phyloP scores from a whole-genome alignment of 345 rosid genomes.

The Rhizophora apiculata region DNA sequence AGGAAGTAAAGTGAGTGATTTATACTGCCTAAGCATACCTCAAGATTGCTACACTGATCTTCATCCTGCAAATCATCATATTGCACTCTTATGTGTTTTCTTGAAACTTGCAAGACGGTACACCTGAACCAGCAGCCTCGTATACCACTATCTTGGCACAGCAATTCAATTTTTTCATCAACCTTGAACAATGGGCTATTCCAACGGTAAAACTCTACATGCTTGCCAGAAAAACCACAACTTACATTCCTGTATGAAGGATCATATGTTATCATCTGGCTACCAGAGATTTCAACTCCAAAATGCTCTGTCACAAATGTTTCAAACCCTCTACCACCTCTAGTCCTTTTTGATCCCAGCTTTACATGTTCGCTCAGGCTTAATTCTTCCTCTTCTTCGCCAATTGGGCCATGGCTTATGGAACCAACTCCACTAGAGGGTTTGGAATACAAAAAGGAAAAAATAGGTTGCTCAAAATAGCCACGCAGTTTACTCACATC shows the following conservation, averaged over 20 bases:
- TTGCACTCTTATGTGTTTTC: slow-evolving; percentile 68
- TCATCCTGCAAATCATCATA: slow-evolving; percentile 88
- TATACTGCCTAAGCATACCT: slow-evolving; percentile 47
- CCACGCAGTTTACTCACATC: slow-evolving; percentile 84
- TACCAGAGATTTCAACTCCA: slow-evolving; percentile 26
- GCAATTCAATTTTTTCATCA: slow-evolving; percentile 70
- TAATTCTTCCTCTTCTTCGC: slow-evolving; percentile 56
- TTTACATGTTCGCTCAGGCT: slow-evolving; percentile 49
- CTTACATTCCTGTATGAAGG: slow-evolving; percentile 44
- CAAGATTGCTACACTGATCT: slow-evolving; percentile 75
- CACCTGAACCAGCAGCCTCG: slow-evolving; percentile 99
- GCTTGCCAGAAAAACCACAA: slow-evolving; percentile 47
- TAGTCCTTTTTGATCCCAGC: slow-evolving; percentile 62
- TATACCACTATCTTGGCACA: slow-evolving; percentile 96
- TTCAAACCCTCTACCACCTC: slow-evolving; percentile 41
- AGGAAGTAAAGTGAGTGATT: background rate
- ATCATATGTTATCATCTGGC: slow-evolving; percentile 33
- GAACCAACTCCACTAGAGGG: slow-evolving; percentile 40
- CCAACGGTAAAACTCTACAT: slow-evolving; percentile 42
- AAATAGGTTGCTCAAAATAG: slow-evolving; percentile 72
- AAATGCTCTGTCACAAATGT: slow-evolving; percentile 35
- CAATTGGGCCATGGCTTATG: slow-evolving; percentile 37
- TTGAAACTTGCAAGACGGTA: slow-evolving; percentile 60
- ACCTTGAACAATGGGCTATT: slow-evolving; percentile 36
- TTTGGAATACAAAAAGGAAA: slow-evolving; percentile 58